Base-by-base conservation (phyloP, 495 filamentous ascomycete species). In the Lindgomyces ingoldianus region DNA sequence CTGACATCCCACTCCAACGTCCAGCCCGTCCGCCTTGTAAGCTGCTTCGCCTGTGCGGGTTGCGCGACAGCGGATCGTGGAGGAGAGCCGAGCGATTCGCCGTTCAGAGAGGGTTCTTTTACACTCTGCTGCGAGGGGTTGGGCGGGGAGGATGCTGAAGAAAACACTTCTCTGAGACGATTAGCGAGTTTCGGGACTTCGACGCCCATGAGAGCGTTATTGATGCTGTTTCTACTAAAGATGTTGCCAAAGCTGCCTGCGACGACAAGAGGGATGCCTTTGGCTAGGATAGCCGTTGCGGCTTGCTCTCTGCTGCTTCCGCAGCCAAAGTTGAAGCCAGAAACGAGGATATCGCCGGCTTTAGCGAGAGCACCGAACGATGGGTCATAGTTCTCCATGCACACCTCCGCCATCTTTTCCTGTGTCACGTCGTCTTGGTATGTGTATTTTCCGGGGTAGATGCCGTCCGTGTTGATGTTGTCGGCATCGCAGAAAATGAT, bases 351-450 rank as follows among this genome's bases (percentile, higher is more conserved):
- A 69, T 97, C 93, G 16, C 85, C 85, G 0, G 79, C 62, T 49
- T 81, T 79, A 22, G 88, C 85, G 39, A 87, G 76, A 0, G 72
- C 57, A 3, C 77, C 66, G 74, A 98, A 97, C 3, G 73, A 57
- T 0, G 80, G 68, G 73, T 98, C 93, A 76, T 96, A 98, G 79
- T 98, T 98, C 67, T 85, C 80, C 91, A 98, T 96, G 74, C 88
- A 91, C 1, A 93, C 92, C 66, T 87, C 74, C 0, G 91, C 91
- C 93, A 97, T 97, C 26, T 83, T 86, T 45, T 88, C 85, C 0
- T 70, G 75, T 0, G 90, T 78, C 11, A 97, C 81, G 73, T 89
- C 83, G 73, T 97, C 93, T 70, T 93, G 91, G 76, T 96, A 97
- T 1, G 91, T 96, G 70, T 89, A 90, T 70, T 92, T 91, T 0